A percentile compares a stretch with the other conserved stretches of the same genome.
phyloP scores from a whole-genome alignment of 2,329 filamentous ascomycete genomes.

The Penicillium paneum region DNA sequence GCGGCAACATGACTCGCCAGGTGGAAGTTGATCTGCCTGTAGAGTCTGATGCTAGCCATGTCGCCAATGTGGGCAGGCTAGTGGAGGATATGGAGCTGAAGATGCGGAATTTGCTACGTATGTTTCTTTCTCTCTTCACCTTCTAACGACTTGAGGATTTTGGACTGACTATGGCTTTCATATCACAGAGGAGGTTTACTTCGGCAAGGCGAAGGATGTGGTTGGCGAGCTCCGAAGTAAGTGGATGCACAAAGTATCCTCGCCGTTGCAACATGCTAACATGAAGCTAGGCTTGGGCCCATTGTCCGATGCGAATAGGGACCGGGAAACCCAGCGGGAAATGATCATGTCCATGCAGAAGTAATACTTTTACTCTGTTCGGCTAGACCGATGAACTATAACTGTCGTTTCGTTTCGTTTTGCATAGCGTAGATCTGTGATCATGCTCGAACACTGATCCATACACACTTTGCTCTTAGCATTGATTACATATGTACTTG shows the following conservation, averaged over 20 bases:
- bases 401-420: slow-evolving; percentile 10
- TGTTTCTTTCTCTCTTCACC: background rate
- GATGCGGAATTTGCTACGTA: slow-evolving; percentile 90
- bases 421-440: slow-evolving; percentile 20
- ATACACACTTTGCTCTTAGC: background rate
- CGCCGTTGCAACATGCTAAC: slow-evolving; percentile 10
- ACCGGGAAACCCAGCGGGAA: slow-evolving; percentile 81
- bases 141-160: background rate
- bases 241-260: slow-evolving; percentile 17
- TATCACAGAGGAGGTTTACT: slow-evolving; percentile 82
- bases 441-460: slow-evolving; percentile 7
- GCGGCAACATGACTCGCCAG: slow-evolving; percentile 97
- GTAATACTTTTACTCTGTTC: slow-evolving; percentile 22
- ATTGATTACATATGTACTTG: background rate
- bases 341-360: slow-evolving; percentile 66
- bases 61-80: slow-evolving; percentile 87
- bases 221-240: slow-evolving; percentile 88
- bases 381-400: slow-evolving; percentile 11
- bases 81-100: slow-evolving; percentile 99
- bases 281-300: slow-evolving; percentile 59
- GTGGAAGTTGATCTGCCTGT: slow-evolving; percentile 88
- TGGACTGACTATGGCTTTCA: slow-evolving; percentile 16
- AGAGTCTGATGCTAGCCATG: slow-evolving; percentile 86
- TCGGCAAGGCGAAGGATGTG: slow-evolving; percentile 98
- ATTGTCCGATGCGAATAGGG: slow-evolving; percentile 78